Percentiles rank a stretch among this genome's conserved stretches.
These are phyloP conservation scores for Fusarium sp. DNA, from an alignment of 2,329 filamentous ascomycete genomes.

Conservation along the genomic window DNA sequence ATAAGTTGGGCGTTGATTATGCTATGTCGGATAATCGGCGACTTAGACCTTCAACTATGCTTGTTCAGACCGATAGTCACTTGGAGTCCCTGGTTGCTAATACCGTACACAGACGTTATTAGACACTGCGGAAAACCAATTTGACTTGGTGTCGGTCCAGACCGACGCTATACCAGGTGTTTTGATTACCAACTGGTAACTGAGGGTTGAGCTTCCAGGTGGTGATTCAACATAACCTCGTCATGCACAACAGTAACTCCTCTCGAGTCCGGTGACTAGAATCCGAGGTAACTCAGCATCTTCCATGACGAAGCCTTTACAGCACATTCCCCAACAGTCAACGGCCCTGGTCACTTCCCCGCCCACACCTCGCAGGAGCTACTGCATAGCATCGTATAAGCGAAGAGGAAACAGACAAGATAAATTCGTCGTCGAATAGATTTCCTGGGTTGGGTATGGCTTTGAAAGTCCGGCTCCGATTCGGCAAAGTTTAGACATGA, in stretches of 20 bases:
- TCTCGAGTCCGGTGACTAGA: conserved; percentile 30
- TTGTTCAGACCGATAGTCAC: not conserved
- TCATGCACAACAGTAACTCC: conserved; percentile 15
- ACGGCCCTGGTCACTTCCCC: conserved; percentile 14
- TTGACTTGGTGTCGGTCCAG: conserved; percentile 18
- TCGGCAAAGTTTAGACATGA: conserved; percentile 30
- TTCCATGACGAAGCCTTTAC: conserved; percentile 31
- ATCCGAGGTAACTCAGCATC: conserved; percentile 19
- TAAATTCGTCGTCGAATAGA: conserved; percentile 12
- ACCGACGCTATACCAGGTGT: conserved; percentile 4
- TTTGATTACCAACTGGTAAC: conserved; percentile 22
- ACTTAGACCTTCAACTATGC: not conserved
- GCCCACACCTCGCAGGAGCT: conserved; percentile 13
- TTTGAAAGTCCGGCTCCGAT: conserved; percentile 39
- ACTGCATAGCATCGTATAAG: conserved; percentile 33
- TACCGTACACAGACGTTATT: not conserved
- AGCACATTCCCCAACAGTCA: not conserved
- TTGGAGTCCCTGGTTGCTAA: not conserved
- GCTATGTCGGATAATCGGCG: conserved; percentile 6
- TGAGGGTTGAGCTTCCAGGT: not conserved
- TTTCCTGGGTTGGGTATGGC: conserved; percentile 7
- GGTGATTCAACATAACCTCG: conserved; percentile 35
- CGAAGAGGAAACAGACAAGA: conserved; percentile 22
- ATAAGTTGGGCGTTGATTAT: not conserved
- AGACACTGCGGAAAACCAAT: not conserved